Conservation (phyloP, 2,329 filamentous ascomycete species). For the Colletotrichum cuscutae region DNA sequence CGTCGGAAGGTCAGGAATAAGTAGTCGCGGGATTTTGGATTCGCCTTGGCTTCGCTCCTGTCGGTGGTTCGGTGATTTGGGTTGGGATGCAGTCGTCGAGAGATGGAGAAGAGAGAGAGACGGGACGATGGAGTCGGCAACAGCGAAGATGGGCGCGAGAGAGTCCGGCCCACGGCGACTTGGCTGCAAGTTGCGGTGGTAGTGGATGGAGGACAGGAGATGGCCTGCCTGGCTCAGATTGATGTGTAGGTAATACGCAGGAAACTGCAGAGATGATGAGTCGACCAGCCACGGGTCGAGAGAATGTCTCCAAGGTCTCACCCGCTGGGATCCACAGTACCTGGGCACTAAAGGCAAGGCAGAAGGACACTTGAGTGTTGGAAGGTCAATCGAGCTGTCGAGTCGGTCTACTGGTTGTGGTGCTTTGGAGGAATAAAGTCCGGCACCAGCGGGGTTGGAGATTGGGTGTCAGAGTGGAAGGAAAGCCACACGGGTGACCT, state of each 20-base stretch:
- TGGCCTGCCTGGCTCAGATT: not conserved
- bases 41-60: constrained; percentile 9
- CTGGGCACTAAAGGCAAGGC: no score
- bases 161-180: not conserved
- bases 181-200: not conserved
- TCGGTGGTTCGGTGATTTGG: constrained; percentile 15
- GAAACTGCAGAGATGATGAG: not conserved
- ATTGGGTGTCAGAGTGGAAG: not conserved
- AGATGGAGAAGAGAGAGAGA: not conserved
- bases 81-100: constrained; percentile 8
- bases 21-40: not conserved
- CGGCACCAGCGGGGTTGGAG: constrained; percentile 28
- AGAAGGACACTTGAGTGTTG: not conserved
- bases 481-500: not conserved
- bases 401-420: not conserved
- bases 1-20: not conserved
- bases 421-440: constrained; percentile 12
- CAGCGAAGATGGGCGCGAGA: not conserved
- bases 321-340: not conserved
- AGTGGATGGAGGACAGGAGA: not conserved
- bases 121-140: not conserved
- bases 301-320: not conserved
- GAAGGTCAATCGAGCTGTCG: not conserved
- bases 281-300: not conserved
- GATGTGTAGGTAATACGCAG: no score